A percentile compares a stretch with the other conserved stretches of the same genome.
phyloP scores from a whole-genome alignment of 805 yeast species.

The Wickerhamomyces kurtzmanii region DNA sequence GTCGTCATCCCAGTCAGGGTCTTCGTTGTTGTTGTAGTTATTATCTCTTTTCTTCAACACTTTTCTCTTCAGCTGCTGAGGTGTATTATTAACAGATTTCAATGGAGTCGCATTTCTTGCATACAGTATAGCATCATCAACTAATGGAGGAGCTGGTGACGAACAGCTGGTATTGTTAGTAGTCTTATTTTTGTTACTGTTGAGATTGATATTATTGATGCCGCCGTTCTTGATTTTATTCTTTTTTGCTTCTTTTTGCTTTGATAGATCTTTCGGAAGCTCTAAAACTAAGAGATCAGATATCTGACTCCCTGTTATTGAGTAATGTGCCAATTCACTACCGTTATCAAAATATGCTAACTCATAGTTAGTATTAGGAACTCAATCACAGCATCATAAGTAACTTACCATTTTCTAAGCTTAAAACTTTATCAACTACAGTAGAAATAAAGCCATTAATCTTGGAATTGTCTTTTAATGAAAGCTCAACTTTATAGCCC shows the following conservation, averaged over 20 bases:
- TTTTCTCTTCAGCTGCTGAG: conserved; percentile 6
- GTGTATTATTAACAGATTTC: conserved; percentile 1
- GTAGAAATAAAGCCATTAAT: conserved; percentile 32
- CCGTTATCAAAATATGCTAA: conserved; percentile 3
- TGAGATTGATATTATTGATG: conserved; percentile 5
- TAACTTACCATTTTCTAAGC: conserved; percentile 25
- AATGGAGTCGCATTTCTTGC: conserved; percentile 10
- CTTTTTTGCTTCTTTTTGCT: conserved; percentile 14
- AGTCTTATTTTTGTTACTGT: conserved; percentile 6
- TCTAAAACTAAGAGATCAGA: conserved; percentile 47
- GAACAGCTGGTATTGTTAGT: conserved; percentile 2
- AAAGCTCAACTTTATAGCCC: conserved; percentile 35
- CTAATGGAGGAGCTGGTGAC: conserved; percentile 1
- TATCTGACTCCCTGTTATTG: conserved; percentile 28
- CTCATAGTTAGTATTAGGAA: not conserved
- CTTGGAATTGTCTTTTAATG: conserved; percentile 28
- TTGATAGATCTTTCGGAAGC: conserved; percentile 28
- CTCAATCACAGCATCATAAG: conserved; percentile 14
- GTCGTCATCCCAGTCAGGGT: conserved; percentile 42
- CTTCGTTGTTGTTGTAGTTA: conserved; percentile 16
- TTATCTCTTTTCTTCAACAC: conserved; percentile 2
- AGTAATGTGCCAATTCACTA: conserved; percentile 4
- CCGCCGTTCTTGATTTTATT: conserved; percentile 6
- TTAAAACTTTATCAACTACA: conserved; percentile 27
- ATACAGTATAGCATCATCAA: conserved; percentile 22